Evolutionary conservation across 345 rosid species (phyloP).

Genomic region (Brassica incana): DNA sequence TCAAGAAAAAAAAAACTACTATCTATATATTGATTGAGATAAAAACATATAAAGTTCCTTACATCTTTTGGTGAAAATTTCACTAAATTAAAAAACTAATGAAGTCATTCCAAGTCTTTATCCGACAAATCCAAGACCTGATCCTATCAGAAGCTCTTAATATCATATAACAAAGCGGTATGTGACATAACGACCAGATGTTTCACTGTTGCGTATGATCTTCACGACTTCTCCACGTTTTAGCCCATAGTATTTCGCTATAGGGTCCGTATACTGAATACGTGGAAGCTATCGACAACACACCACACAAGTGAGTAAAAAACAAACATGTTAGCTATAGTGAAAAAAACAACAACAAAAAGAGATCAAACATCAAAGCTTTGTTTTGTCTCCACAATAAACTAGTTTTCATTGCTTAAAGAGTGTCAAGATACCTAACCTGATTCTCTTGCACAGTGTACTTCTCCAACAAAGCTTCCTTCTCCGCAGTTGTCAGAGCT

Average conservation of each 20-base stretch:
- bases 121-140: not conserved
- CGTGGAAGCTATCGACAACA: constrained; percentile 53
- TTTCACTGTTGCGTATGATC: constrained; percentile 67
- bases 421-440: constrained; percentile 43
- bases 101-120: not conserved
- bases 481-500: constrained; percentile 63
- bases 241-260: constrained; percentile 63
- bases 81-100: not conserved
- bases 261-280: constrained; percentile 57
- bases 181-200: constrained; percentile 67
- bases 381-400: not conserved
- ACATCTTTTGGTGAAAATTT: not conserved
- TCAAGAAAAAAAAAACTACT: no score
- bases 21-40: not conserved
- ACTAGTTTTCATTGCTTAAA: not conserved
- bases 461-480: constrained; percentile 69
- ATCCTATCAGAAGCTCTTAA: not conserved
- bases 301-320: not conserved
- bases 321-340: not conserved
- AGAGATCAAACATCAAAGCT: constrained; percentile 1
- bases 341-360: not conserved
- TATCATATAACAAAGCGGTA: constrained; percentile 59
- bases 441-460: constrained; percentile 81
- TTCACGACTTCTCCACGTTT: constrained; percentile 71
- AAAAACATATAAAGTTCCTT: not conserved